Evolutionary conservation across 305 asterid species (phyloP).

Genomic region (Solanum hybrid): DNA sequence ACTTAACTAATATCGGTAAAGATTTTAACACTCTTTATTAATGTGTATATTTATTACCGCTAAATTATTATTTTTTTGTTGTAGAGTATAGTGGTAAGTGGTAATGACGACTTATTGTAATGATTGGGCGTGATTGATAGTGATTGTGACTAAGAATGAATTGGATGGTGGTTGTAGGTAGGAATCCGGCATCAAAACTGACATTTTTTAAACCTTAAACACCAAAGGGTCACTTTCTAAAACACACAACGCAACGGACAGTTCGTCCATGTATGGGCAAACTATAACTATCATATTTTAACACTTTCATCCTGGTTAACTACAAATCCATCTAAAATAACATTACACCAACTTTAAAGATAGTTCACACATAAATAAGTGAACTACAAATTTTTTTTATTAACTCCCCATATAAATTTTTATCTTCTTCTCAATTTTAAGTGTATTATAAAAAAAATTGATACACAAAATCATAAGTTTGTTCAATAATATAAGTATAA

Average conservation of each 20-base stretch:
- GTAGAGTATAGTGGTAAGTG: no score
- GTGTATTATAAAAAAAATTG: no score
- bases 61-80: no score
- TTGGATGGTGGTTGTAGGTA: neutral
- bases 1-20: no score
- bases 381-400: neutral
- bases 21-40: no score
- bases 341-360: no score
- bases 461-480: neutral
- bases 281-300: no score
- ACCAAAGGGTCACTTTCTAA: neutral
- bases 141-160: neutral
- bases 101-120: neutral
- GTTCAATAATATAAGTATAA: no score
- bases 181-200: neutral
- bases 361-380: neutral
- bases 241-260: neutral
- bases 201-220: neutral
- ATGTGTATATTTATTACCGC: no score
- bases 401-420: neutral
- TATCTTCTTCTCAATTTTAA: no score
- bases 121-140: neutral
- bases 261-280: neutral
- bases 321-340: no score
- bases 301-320: neutral